These are phyloP conservation scores for Sclerotinia sclerotiorum DNA, from an alignment of 2,329 filamentous ascomycete species.

Conservation along the genomic window DNA sequence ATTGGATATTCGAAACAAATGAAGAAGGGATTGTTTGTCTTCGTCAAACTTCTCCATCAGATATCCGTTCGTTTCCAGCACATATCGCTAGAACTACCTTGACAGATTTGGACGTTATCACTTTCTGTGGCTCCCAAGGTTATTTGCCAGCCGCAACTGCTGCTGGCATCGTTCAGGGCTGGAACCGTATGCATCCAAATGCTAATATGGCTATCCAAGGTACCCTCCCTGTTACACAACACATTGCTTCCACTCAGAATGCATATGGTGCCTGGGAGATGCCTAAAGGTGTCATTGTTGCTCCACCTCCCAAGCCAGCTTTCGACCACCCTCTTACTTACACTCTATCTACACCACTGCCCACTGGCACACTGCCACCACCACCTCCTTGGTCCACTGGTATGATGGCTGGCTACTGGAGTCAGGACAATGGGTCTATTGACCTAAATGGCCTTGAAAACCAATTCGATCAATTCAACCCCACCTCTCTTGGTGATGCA, in stretches of 20 bases:
- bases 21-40: slow-evolving; percentile 25
- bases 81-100: slow-evolving; percentile 29
- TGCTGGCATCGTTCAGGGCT: slow-evolving; percentile 8
- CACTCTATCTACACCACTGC: not conserved
- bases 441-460: not conserved
- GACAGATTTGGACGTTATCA: slow-evolving; percentile 32
- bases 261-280: slow-evolving; percentile 17
- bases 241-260: slow-evolving; percentile 16
- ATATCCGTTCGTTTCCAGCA: slow-evolving; percentile 26
- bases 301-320: not conserved
- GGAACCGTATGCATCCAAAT: slow-evolving; percentile 1
- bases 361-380: not conserved
- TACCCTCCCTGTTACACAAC: slow-evolving; percentile 5
- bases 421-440: not conserved
- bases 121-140: slow-evolving; percentile 26
- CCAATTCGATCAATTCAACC: not conserved
- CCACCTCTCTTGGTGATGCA: not conserved
- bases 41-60: slow-evolving; percentile 27
- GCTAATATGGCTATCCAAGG: slow-evolving; percentile 5
- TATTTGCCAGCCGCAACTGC: slow-evolving; percentile 13
- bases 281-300: not conserved
- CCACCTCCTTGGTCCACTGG: slow-evolving; percentile 9
- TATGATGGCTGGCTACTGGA: slow-evolving; percentile 21
- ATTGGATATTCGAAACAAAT: slow-evolving; percentile 27
- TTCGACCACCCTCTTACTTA: slow-evolving; percentile 2